phyloP scores from a whole-genome alignment of 495 filamentous ascomycete genomes.

The Penicillium simplicissimum region DNA sequence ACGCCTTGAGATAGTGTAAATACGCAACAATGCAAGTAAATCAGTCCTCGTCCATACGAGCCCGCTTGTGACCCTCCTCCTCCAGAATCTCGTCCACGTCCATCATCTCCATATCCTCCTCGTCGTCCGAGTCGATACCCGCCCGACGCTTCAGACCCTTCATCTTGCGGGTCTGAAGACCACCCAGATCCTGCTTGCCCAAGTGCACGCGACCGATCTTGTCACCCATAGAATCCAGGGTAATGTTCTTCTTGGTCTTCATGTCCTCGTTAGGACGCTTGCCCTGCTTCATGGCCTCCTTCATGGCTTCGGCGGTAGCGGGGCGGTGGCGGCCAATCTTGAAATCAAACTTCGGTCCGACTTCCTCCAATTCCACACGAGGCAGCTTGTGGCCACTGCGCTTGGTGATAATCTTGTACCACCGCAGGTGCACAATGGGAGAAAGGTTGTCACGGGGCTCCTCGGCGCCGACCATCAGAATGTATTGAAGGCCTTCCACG shows the following conservation, averaged over 20 bases:
- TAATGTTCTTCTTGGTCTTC: conserved; percentile 92
- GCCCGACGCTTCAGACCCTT: conserved; percentile 89
- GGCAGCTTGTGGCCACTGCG: conserved; percentile 83
- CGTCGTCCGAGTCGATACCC: conserved; percentile 51
- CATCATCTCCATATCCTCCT: conserved; percentile 38
- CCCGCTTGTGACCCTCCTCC: conserved; percentile 43
- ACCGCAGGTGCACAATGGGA: conserved; percentile 76
- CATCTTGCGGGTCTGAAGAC: conserved; percentile 97
- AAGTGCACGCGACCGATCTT: conserved; percentile 93
- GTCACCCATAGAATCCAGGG: conserved; percentile 87
- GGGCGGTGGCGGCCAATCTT: conserved; percentile 77
- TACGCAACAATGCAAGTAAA: conserved; percentile 30
- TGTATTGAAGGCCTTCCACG: conserved; percentile 89
- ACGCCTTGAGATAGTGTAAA: conserved; percentile 31
- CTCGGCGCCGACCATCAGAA: conserved; percentile 75
- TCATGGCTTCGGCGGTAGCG: conserved; percentile 73
- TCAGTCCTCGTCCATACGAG: conserved; percentile 34
- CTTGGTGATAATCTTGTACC: conserved; percentile 82
- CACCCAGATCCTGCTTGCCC: conserved; percentile 82
- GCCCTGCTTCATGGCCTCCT: conserved; percentile 86
- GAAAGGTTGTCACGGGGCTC: conserved; percentile 66
- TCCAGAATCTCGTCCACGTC: conserved; percentile 46
- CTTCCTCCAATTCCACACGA: conserved; percentile 89
- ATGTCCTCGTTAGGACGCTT: conserved; percentile 58
- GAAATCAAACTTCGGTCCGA: conserved; percentile 94